Conservation (phyloP, 768 basidiomycete genomes). For the Boletus speciosus region DNA sequence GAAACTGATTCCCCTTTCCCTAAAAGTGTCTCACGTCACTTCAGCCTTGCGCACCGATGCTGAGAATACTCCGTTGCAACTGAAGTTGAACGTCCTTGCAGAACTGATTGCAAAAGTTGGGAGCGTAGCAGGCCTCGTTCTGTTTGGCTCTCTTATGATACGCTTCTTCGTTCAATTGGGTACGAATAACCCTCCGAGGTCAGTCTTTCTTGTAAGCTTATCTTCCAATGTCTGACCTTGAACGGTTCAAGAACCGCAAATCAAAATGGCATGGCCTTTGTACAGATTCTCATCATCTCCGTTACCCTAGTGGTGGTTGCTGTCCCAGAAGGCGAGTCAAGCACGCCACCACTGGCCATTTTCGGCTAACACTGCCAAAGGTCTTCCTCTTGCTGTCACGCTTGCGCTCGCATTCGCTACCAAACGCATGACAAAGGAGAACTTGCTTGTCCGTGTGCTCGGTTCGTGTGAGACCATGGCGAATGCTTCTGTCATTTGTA, state of each 20-base stretch:
- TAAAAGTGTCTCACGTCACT: background rate
- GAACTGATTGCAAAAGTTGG: conserved; percentile 94
- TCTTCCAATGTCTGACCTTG: conserved; percentile 7
- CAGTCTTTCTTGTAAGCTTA: conserved; percentile 7
- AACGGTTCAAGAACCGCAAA: conserved; percentile 52
- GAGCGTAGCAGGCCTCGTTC: conserved; percentile 70
- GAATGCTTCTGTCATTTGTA: conserved; percentile 93
- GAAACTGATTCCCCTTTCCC: background rate
- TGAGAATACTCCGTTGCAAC: conserved; percentile 89
- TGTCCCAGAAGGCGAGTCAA: conserved; percentile 67
- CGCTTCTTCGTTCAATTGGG: conserved; percentile 90
- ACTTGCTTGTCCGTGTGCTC: conserved; percentile 91
- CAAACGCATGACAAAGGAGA: conserved; percentile 95
- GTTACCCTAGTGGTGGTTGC: conserved; percentile 90
- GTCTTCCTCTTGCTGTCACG: conserved; percentile 92
- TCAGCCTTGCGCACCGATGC: conserved; percentile 81
- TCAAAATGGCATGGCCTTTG: conserved; percentile 85
- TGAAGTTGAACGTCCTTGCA: conserved; percentile 91
- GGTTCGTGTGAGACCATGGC: conserved; percentile 99
- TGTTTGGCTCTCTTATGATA: conserved; percentile 87
- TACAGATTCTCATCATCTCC: conserved; percentile 90
- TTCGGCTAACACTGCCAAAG: conserved; percentile 33
- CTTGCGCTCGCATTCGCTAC: conserved; percentile 96
- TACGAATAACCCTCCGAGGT: conserved; percentile 55
- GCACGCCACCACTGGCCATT: background rate